A percentile compares a stretch with the other conserved stretches of the same genome.
Conservation (phyloP, 768 basidiomycete species). For the Collybiopsis confluens region DNA sequence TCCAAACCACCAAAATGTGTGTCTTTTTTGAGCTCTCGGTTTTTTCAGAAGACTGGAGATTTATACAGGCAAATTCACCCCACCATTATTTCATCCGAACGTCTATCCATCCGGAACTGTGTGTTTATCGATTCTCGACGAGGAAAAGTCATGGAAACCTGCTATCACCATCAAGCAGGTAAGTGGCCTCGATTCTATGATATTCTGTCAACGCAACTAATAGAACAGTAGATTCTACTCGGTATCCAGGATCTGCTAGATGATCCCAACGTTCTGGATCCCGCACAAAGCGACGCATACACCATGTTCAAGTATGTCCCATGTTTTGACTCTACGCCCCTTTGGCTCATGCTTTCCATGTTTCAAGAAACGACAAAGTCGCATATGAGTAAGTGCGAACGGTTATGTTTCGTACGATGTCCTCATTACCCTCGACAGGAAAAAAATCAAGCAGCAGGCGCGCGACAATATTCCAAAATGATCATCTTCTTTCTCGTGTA, state of each 20-base stretch:
- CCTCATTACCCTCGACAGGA: constrained; percentile 36
- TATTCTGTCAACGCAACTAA: not conserved
- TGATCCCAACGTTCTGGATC: constrained; percentile 95
- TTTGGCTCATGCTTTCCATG: not conserved
- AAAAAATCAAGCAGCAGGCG: constrained; percentile 80
- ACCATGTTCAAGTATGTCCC: constrained; percentile 93
- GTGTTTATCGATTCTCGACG: constrained; percentile 95
- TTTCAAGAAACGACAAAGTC: constrained; percentile 78
- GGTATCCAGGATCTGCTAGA: constrained; percentile 95
- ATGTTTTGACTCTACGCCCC: not conserved
- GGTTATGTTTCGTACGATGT: constrained; percentile 4
- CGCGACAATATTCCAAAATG: constrained; percentile 88
- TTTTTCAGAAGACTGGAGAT: not conserved
- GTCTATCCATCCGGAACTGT: constrained; percentile 99
- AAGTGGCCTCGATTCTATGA: constrained; percentile 6
- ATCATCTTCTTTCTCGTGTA: constrained; percentile 11
- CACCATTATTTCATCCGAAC: constrained; percentile 95
- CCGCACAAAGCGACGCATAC: constrained; percentile 97
- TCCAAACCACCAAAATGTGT: constrained; percentile 91
- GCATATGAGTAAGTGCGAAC: constrained; percentile 77
- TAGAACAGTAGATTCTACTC: constrained; percentile 70
- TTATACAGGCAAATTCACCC: constrained; percentile 86
- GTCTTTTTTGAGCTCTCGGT: too few species aligned
- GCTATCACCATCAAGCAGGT: constrained; percentile 99
- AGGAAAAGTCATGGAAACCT: constrained; percentile 99